Conservation (phyloP, 192 early-diverging fungal genomes). For the Rhizoclosmatium sp. region DNA sequence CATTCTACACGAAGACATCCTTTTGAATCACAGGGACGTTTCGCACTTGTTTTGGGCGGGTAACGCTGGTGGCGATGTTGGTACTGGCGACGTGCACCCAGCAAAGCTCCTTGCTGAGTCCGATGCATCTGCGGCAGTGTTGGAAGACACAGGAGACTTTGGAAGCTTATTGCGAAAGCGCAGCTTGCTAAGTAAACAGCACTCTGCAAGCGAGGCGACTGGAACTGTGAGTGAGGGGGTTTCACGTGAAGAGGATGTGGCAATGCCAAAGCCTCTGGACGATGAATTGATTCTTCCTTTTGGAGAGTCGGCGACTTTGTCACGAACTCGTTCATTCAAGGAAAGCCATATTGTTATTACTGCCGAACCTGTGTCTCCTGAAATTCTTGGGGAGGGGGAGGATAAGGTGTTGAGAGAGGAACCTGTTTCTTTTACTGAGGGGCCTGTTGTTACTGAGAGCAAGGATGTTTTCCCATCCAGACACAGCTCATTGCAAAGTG, state of each 20-base stretch:
- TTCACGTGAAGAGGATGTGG: background rate
- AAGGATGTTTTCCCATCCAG: too few relatives aligned
- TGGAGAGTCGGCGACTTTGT: slow-evolving; percentile 8
- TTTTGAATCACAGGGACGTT: slow-evolving; percentile 8
- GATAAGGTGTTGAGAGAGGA: too few relatives aligned
- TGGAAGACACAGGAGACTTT: background rate
- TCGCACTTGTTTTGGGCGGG: slow-evolving; percentile 32
- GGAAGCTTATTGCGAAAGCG: slow-evolving; percentile 12
- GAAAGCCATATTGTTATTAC: slow-evolving; percentile 32
- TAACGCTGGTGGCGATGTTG: background rate
- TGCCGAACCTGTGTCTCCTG: background rate
- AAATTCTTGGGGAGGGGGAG: too few relatives aligned
- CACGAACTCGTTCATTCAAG: slow-evolving; percentile 24
- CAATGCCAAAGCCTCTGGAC: background rate
- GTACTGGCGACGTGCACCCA: slow-evolving; percentile 14
- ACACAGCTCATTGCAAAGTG: too few relatives aligned
- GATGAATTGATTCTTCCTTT: background rate
- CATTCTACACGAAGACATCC: slow-evolving; percentile 23
- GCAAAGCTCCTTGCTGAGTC: slow-evolving; percentile 19
- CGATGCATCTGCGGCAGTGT: background rate
- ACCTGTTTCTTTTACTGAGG: too few relatives aligned
- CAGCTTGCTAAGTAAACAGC: slow-evolving; percentile 8
- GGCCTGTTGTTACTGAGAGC: too few relatives aligned
- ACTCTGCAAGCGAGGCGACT: background rate
- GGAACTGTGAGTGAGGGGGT: background rate